A percentile compares a stretch with the other conserved stretches of the same genome.
These are phyloP conservation scores for Cladorrhinum sp. DNA, from an alignment of 2,329 filamentous ascomycete species.

Conservation along the genomic window DNA sequence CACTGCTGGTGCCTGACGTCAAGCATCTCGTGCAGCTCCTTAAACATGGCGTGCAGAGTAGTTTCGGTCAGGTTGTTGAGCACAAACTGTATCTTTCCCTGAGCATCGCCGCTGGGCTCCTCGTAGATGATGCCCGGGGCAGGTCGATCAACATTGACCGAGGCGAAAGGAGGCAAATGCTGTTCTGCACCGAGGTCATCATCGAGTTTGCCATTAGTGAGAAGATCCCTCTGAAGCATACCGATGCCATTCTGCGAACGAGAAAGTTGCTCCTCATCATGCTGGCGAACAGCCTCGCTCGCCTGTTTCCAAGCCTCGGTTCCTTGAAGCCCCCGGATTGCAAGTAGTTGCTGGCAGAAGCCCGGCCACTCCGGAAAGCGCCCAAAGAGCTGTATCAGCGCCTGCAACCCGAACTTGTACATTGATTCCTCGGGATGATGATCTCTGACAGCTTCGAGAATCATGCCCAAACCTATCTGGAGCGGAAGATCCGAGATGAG, in stretches of 20 bases:
- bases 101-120: constrained; percentile 78
- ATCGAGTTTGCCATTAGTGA: constrained; percentile 70
- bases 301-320: constrained; percentile 83
- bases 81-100: constrained; percentile 92
- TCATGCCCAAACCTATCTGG: constrained; percentile 94
- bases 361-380: constrained; percentile 92
- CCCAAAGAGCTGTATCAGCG: constrained; percentile 80
- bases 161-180: constrained; percentile 68
- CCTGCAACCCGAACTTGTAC: constrained; percentile 98
- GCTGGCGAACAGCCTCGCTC: constrained; percentile 71
- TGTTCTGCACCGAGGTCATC: constrained; percentile 59
- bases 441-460: constrained; percentile 90
- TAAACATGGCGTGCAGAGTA: constrained; percentile 80
- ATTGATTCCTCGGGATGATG: constrained; percentile 80
- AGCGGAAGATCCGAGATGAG: constrained; percentile 86
- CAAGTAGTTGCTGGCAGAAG: constrained; percentile 81
- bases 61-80: constrained; percentile 94
- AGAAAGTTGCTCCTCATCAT: constrained; percentile 59
- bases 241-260: constrained; percentile 49
- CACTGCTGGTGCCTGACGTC: constrained; percentile 84
- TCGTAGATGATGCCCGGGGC: constrained; percentile 64
- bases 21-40: constrained; percentile 74
- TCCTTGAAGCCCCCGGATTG: constrained; percentile 76
- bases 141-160: constrained; percentile 72
- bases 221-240: constrained; percentile 40